Evolutionary conservation across 2,329 filamentous ascomycete genomes (phyloP), one percentile per base, ranked within the genome.

Genomic region (Phialemonium atrogriseum): DNA sequence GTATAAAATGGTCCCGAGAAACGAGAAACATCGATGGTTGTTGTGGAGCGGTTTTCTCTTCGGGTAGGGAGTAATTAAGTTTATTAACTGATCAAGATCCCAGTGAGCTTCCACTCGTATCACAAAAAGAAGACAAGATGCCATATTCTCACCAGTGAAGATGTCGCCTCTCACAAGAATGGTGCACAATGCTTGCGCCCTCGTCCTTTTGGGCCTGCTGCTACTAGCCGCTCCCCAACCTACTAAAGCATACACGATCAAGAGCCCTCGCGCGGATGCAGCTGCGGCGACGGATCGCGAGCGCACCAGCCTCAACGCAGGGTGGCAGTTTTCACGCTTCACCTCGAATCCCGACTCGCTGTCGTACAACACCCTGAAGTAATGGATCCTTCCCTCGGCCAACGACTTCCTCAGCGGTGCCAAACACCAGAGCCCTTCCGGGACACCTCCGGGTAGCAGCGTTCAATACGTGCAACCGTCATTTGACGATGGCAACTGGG

Each of bases 401-500:
- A 55, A 51, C 20, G 34, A 43, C 24, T 52, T 51, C 35, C 37
- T 46, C 27, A 37, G 40, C 20, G 47, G 47, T 15, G 35, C 38
- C n/a, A 44, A 51, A 23, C 29, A 45, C 25, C 17, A 40, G 25
- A 41, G 39, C 4, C 53, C 51, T 2, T 30, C 38, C 3, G 47
- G 41, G 22, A 42, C 41, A 10, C 29, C 44, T 2, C 51, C 51
- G 0, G 48, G 48, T 5, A 30, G 22, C 18, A 32, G 50, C 16
- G 43, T 55, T 17, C 15, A 40, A 4, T 55, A 49, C 21, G 46
- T 49, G 5, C 44, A 54, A 18, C 16, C 41, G 1, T 39, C 44
- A 0, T 56, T 56, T 34, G 50, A 65, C 30, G 64, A 67, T 32
- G 47, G 38, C 8, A 26, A 42, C 1, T 68, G 62, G 64, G 54